Conservation (phyloP, 257 asterid genomes). For the Solanum ossicruentum region DNA sequence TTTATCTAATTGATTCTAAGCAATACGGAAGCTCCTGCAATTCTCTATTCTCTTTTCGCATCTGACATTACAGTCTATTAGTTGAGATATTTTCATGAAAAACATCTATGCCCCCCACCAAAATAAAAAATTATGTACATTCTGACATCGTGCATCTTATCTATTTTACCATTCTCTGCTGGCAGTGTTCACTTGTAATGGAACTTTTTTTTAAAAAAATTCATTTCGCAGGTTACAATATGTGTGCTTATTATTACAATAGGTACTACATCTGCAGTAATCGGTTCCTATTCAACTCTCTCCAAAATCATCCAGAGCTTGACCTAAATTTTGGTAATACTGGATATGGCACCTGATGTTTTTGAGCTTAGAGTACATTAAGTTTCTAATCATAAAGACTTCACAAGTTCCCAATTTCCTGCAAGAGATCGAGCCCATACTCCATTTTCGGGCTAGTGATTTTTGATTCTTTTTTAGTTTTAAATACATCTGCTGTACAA, state of each 20-base stretch:
- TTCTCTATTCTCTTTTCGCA: not conserved
- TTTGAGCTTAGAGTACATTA: not conserved
- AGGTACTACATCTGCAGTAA: constrained; percentile 8
- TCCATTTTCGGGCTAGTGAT: not conserved
- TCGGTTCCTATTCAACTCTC: constrained; percentile 22
- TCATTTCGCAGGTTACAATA: constrained; percentile 9
- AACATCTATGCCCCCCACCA: not conserved
- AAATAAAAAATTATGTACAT: not conserved
- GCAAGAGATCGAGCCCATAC: not conserved
- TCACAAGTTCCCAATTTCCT: not conserved
- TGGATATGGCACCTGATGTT: not conserved
- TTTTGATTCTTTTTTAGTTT: not conserved
- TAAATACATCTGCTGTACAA: not conserved
- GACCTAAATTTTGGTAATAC: not conserved
- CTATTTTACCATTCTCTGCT: not conserved
- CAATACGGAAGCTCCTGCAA: not conserved
- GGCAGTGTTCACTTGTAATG: not conserved
- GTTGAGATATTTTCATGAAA: not conserved
- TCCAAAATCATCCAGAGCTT: constrained; percentile 9
- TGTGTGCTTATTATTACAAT: constrained; percentile 11
- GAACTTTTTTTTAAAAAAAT: not conserved
- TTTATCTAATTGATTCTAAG: not conserved
- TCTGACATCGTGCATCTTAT: not conserved
- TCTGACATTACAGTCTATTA: not conserved
- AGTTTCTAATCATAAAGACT: not conserved